Conservation (phyloP, 495 filamentous ascomycete species). For the Hypoxylon crocopeplum region DNA sequence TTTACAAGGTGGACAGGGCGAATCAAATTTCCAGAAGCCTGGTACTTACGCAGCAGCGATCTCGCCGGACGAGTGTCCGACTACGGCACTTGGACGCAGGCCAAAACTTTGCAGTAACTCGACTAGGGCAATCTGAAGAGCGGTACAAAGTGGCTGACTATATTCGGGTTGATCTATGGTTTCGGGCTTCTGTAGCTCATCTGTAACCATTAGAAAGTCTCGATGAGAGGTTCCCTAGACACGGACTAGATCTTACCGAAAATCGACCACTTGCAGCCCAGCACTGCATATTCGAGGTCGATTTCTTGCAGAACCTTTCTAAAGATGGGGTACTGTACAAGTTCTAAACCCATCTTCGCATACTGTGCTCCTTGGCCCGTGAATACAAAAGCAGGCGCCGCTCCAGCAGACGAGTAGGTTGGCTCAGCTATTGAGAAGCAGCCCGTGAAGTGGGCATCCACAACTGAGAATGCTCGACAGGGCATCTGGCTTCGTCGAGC, state of each 20-base stretch:
- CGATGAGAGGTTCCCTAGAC: background rate
- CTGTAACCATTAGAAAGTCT: background rate
- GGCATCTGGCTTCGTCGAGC: slow-evolving; percentile 24
- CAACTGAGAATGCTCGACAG: slow-evolving; percentile 13
- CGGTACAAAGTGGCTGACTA: background rate
- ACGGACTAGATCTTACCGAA: background rate
- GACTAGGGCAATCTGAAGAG: too few relatives aligned
- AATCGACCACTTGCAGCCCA: background rate
- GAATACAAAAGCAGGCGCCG: slow-evolving; percentile 36
- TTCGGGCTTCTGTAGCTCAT: background rate
- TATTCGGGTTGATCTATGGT: background rate
- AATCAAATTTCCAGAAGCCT: background rate
- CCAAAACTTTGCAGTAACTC: too few relatives aligned
- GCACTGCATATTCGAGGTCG: background rate
- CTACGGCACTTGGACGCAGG: too few relatives aligned
- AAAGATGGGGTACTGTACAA: background rate
- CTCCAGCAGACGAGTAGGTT: background rate
- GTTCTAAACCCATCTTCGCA: slow-evolving; percentile 50
- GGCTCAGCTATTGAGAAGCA: background rate
- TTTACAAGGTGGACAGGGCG: background rate
- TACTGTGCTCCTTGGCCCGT: slow-evolving; percentile 54
- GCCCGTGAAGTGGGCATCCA: background rate
- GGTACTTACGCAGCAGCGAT: background rate
- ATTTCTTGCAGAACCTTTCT: background rate
- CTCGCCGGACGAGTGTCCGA: too few relatives aligned